A percentile compares a stretch with the other conserved stretches of the same genome.
Evolutionary conservation across 352 stramenopile genomes (phyloP).

Genomic region (Globisporangium echinulatum): DNA sequence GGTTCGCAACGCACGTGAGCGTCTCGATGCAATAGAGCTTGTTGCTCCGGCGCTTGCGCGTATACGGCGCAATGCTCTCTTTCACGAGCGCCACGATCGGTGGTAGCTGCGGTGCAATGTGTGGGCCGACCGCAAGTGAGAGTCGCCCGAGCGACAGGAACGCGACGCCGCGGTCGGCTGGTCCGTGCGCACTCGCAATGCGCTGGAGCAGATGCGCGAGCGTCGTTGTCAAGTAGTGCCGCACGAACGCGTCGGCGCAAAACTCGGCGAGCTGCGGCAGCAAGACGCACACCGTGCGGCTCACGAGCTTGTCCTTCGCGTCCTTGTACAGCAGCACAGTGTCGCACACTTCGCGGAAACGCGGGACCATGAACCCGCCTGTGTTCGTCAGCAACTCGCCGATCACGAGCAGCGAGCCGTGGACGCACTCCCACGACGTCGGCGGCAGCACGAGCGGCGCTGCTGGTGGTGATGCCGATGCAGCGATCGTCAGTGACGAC

Average conservation of each 20-base stretch:
- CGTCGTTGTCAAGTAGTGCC: slow-evolving; percentile 87
- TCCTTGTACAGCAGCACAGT: slow-evolving; percentile 92
- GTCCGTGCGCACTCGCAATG: slow-evolving; percentile 50
- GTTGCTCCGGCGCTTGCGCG: slow-evolving; percentile 36
- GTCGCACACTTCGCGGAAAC: slow-evolving; percentile 94
- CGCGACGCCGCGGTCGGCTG: slow-evolving; percentile 70
- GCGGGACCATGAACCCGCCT: slow-evolving; percentile 94
- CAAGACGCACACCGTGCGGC: slow-evolving; percentile 71
- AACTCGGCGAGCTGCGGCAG: slow-evolving; percentile 92
- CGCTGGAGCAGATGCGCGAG: slow-evolving; percentile 83
- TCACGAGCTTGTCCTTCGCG: slow-evolving; percentile 84
- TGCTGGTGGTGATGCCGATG: slow-evolving; percentile 4
- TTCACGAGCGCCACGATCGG: slow-evolving; percentile 80
- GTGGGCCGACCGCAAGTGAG: slow-evolving; percentile 85
- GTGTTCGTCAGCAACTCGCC: slow-evolving; percentile 93
- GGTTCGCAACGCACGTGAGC: slow-evolving; percentile 69
- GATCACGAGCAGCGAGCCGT: slow-evolving; percentile 95
- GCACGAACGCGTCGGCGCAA: slow-evolving; percentile 90
- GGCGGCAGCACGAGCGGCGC: slow-evolving; percentile 10
- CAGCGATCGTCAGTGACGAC: slow-evolving; percentile 2
- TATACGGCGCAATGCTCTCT: slow-evolving; percentile 54
- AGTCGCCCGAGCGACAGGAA: slow-evolving; percentile 93
- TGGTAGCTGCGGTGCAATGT: slow-evolving; percentile 77
- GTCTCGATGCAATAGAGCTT: slow-evolving; percentile 82
- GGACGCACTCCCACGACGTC: slow-evolving; percentile 72